A percentile compares a stretch with the other conserved stretches of the same genome.
phyloP scores from a whole-genome alignment of 345 rosid species.

The Rhizophora mangle region DNA sequence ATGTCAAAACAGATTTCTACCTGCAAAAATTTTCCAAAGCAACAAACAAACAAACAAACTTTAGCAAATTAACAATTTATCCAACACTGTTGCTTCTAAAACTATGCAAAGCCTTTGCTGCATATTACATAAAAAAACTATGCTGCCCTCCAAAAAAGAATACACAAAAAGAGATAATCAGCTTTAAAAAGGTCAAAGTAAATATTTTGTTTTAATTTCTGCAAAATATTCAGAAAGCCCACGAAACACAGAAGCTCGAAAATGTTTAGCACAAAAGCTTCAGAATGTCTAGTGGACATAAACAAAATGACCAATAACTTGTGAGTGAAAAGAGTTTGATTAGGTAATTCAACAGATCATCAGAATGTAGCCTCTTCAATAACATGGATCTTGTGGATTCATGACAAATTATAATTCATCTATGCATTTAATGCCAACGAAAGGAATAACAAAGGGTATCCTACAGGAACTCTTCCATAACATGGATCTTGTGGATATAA shows the following conservation, averaged over 20 bases:
- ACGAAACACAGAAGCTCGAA: background rate
- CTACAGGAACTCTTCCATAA: too few relatives aligned
- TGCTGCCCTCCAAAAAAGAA: background rate
- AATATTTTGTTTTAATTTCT: background rate
- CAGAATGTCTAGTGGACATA: background rate
- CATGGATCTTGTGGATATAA: background rate
- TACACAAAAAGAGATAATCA: background rate
- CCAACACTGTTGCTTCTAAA: background rate
- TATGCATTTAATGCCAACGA: too few relatives aligned
- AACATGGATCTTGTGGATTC: too few relatives aligned
- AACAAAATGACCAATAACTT: too few relatives aligned
- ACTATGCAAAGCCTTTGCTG: background rate
- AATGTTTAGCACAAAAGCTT: background rate
- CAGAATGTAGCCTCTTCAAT: background rate
- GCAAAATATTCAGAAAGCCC: background rate
- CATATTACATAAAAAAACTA: background rate
- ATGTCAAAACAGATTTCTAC: constrained; percentile 96
- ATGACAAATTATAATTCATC: too few relatives aligned
- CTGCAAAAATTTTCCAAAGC: constrained; percentile 39
- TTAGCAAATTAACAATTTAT: background rate
- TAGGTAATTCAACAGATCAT: background rate
- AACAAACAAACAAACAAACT: background rate
- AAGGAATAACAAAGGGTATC: too few relatives aligned
- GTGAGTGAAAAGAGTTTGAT: too few relatives aligned
- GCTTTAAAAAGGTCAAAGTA: background rate